Conservation (phyloP, 495 filamentous ascomycete genomes). For the Xylaria acuta region DNA sequence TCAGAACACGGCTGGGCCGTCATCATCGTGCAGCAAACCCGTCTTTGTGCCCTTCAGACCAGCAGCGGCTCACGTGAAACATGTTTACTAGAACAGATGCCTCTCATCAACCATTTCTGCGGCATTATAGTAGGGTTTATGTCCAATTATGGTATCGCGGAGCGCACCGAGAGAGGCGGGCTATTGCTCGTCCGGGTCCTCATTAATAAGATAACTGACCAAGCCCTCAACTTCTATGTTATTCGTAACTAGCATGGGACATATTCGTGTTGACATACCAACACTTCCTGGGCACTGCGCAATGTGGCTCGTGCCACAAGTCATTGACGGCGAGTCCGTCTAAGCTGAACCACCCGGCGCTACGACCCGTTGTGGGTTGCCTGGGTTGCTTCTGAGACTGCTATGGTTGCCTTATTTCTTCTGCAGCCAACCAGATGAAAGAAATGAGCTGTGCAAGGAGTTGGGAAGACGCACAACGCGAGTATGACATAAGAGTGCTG, state of each 20-base stretch:
- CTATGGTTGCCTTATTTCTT: conserved; percentile 8
- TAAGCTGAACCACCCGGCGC: conserved; percentile 5
- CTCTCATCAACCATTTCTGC: not conserved
- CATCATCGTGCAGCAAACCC: conserved; percentile 9
- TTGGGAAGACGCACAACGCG: not conserved
- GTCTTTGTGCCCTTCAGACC: not conserved
- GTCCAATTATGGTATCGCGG: not conserved
- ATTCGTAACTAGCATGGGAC: not conserved
- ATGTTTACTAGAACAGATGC: not conserved
- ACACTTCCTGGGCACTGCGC: not conserved
- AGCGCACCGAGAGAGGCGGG: not conserved
- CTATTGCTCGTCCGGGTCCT: not conserved
- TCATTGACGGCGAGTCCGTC: not conserved
- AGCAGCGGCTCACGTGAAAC: not conserved
- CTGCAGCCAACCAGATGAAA: conserved; percentile 10
- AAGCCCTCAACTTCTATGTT: not conserved
- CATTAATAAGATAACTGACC: not conserved
- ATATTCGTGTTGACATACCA: not conserved
- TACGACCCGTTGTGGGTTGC: not conserved
- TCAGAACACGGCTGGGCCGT: not conserved
- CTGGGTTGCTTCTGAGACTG: not conserved
- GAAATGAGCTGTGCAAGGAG: conserved; percentile 3
- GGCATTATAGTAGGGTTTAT: not conserved
- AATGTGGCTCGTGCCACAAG: conserved; percentile 2
- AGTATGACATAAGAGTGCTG: not conserved